Percentiles rank a stretch among this genome's conserved stretches.
These are phyloP conservation scores for Gnomoniopsis smithogilvyi DNA, from an alignment of 2,329 filamentous ascomycete genomes.

Conservation along the genomic window DNA sequence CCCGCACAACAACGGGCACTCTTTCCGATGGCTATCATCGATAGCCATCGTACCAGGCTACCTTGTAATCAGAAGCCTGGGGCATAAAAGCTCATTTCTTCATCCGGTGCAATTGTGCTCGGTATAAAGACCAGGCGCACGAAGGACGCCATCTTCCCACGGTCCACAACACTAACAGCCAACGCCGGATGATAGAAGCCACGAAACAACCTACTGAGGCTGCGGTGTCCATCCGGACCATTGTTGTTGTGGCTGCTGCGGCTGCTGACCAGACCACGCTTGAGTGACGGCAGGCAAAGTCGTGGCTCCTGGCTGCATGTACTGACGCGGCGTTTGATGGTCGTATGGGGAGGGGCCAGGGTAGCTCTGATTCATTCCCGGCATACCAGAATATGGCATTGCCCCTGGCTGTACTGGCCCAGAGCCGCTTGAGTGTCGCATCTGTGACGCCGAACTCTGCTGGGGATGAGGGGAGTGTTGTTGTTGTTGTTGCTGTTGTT, in stretches of 20 bases:
- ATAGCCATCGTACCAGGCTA: neutral
- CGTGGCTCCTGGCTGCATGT: conserved; percentile 62
- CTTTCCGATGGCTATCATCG: neutral
- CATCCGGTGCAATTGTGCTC: neutral
- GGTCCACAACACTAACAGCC: neutral
- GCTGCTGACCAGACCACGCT: conserved; percentile 58
- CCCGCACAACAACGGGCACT: neutral
- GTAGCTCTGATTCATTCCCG: conserved; percentile 57
- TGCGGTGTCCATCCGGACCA: conserved; percentile 46
- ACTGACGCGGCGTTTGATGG: conserved; percentile 63
- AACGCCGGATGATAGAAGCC: neutral
- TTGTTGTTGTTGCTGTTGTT: conserved; percentile 51
- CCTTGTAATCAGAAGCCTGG: neutral
- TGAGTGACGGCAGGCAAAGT: conserved; percentile 48
- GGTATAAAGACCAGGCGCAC: neutral
- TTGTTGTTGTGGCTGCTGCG: conserved; percentile 50
- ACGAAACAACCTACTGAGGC: conserved; percentile 34
- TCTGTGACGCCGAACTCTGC: conserved; percentile 57
- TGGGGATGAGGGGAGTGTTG: conserved; percentile 42
- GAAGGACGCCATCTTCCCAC: neutral
- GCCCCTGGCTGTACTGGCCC: conserved; percentile 53
- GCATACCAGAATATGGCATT: conserved; percentile 63
- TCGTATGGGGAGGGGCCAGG: conserved; percentile 54
- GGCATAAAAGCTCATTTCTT: neutral
- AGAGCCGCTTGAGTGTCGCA: conserved; percentile 53